A percentile compares a stretch with the other conserved stretches of the same genome.
Evolutionary conservation across 2,329 filamentous ascomycete species (phyloP).

Genomic region (Cryphonectria radicalis): DNA sequence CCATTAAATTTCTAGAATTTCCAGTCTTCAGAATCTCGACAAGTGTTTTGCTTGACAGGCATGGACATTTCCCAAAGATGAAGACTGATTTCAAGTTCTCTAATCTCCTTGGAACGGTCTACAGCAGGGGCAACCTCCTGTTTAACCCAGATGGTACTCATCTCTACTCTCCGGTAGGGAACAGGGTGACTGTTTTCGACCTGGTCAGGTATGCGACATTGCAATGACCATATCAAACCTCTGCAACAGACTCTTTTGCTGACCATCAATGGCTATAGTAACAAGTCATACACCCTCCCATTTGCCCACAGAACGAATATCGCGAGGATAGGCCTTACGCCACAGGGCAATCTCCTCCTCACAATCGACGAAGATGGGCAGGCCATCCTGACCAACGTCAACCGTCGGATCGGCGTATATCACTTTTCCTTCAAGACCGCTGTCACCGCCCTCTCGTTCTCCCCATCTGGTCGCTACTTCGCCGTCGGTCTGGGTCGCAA

Average conservation of each 20-base stretch:
- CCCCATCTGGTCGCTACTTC: constrained; percentile 88
- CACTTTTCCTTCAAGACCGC: constrained; percentile 92
- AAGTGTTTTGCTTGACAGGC: constrained; percentile 24
- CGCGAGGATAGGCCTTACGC: constrained; percentile 82
- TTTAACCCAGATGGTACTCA: constrained; percentile 96
- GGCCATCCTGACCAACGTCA: constrained; percentile 90
- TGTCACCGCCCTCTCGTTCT: constrained; percentile 84
- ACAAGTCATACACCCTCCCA: constrained; percentile 83
- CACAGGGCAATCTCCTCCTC: constrained; percentile 88
- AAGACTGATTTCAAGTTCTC: constrained; percentile 99
- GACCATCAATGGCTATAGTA: constrained; percentile 52
- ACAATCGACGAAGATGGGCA: constrained; percentile 93
- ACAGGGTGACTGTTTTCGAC: constrained; percentile 94
- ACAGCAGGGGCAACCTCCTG: constrained; percentile 95
- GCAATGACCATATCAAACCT: neutral
- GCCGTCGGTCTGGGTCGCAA: constrained; percentile 85
- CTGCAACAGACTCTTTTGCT: constrained; percentile 40
- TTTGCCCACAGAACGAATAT: constrained; percentile 97
- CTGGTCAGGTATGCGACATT: constrained; percentile 75
- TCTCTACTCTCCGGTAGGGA: constrained; percentile 94
- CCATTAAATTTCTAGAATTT: constrained; percentile 21
- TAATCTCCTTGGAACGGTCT: constrained; percentile 96
- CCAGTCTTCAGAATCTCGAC: constrained; percentile 2
- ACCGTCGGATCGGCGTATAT: constrained; percentile 83
- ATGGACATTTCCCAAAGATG: constrained; percentile 66